phyloP scores from a whole-genome alignment of 495 filamentous ascomycete genomes.

The Penicillium herquei region DNA sequence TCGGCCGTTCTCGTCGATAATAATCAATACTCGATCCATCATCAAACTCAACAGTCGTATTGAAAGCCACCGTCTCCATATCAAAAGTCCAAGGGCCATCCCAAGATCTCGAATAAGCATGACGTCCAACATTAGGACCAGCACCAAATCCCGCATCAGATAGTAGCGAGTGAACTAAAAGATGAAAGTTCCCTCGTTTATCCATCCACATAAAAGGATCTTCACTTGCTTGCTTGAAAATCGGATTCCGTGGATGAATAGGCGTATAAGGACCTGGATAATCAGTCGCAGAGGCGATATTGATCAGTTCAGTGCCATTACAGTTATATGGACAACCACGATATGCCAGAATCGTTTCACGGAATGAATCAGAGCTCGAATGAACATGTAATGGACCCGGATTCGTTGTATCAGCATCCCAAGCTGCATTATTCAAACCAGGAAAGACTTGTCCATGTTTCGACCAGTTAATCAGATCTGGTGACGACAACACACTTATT shows the following conservation, averaged over 20 bases:
- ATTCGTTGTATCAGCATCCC: conserved; percentile 29
- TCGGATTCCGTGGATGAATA: conserved; percentile 6
- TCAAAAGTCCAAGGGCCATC: conserved; percentile 40
- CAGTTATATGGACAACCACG: conserved; percentile 22
- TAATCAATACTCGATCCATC: conserved; percentile 30
- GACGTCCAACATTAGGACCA: conserved; percentile 37
- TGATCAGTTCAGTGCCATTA: conserved; percentile 15
- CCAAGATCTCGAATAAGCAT: conserved; percentile 34
- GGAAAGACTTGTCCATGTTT: conserved; percentile 14
- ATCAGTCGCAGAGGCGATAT: conserved; percentile 11
- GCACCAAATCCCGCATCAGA: conserved; percentile 29
- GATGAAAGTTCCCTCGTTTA: conserved; percentile 39
- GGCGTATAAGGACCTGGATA: conserved; percentile 18
- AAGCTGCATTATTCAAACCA: conserved; percentile 6
- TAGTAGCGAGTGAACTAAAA: conserved; percentile 36
- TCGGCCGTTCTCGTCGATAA: conserved; percentile 36
- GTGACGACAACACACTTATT: conserved; percentile 14
- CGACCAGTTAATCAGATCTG: conserved; percentile 15
- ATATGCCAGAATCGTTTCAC: conserved; percentile 16
- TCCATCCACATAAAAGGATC: conserved; percentile 44
- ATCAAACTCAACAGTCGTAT: conserved; percentile 33
- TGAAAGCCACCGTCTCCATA: conserved; percentile 28
- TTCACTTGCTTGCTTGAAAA: conserved; percentile 25
- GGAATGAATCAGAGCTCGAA: not conserved
- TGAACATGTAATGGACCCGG: conserved; percentile 30